phyloP scores from a whole-genome alignment of 768 basidiomycete genomes.

The Russula griseocarnosa region DNA sequence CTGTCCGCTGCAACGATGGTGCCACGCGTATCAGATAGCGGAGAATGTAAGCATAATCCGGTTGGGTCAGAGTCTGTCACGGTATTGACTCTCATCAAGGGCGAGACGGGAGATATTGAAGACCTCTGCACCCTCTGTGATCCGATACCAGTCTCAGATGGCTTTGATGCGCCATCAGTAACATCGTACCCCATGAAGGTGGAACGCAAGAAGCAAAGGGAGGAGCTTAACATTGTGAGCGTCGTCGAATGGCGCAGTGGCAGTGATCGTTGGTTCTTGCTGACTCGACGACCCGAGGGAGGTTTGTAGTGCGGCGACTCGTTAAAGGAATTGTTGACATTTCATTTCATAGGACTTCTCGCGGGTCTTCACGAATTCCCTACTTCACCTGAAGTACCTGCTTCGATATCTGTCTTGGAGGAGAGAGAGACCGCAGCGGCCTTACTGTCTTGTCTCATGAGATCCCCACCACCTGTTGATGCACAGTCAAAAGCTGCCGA shows the following conservation, averaged over 20 bases:
- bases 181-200: constrained; percentile 85
- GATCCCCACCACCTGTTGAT: constrained; percentile 28
- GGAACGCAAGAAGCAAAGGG: constrained; percentile 74
- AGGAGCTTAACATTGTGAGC: constrained; percentile 81
- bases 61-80: not conserved
- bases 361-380: constrained; percentile 91
- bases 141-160: constrained; percentile 42
- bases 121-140: constrained; percentile 69
- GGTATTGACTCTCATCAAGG: constrained; percentile 12
- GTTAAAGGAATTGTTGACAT: constrained; percentile 6
- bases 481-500: constrained; percentile 10
- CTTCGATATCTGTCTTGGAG: constrained; percentile 38
- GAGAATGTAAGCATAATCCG: constrained; percentile 15
- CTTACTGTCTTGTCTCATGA: constrained; percentile 43
- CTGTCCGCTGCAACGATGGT: constrained; percentile 71
- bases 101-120: constrained; percentile 58
- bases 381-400: constrained; percentile 52
- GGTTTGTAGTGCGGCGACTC: constrained; percentile 43
- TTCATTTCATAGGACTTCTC: constrained; percentile 60
- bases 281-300: constrained; percentile 77
- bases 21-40: constrained; percentile 51
- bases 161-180: constrained; percentile 38
- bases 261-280: constrained; percentile 58
- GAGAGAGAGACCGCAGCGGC: constrained; percentile 36
- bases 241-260: constrained; percentile 73